Evolutionary conservation across 2,329 filamentous ascomycete species (phyloP), one percentile per base, ranked within the genome.

Genomic region (Coleophoma cylindrospora): DNA sequence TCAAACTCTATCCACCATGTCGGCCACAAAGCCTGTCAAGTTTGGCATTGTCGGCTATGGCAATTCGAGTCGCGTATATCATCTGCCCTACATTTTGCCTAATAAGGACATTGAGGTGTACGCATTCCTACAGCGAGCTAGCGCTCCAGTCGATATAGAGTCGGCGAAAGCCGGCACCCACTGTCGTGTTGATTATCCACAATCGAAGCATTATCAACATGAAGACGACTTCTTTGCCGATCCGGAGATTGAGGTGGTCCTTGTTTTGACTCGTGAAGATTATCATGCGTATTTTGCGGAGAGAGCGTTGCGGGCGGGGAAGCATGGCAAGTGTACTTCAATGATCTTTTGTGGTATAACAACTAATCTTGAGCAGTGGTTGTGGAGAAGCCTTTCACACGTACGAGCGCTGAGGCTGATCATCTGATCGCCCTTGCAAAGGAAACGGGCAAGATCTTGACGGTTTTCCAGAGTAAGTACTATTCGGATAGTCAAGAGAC

Each of bases 21-120:
- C 53, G 45, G 27, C 27, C 27, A 27, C 27, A 27, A 27, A 7
- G 27, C 52, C 63, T 21, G 63, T 77, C 63, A 77, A 74, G 56
- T 68, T 77, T 34, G 74, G 75, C 36, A 58, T 78, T 41, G 61
- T 78, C 34, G 75, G 75, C 54, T 79, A 78, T 49, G 75, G 75
- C 61, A 69, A 70, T 49, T 69, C 74, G 0, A 63, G 73, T 14
- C 75, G 72, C 54, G 69, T 62, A 52, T 78, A 77, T 51, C 74
- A 79, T 49, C 65, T 77, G 3, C 76, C 76, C 0, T 79, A 74
- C 55, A 75, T 79, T 54, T 63, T 68, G 0, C 67, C 70, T 1
- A 74, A 74, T 54, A 65, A 70, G 2, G 71, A 76, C 43, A 66
- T 74, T 13, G 59, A 73, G 43, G 65, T 78, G 32, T 62, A 72